Evolutionary conservation across 306 rosid genomes (phyloP).

Genomic region (Prosopis cineraria): DNA sequence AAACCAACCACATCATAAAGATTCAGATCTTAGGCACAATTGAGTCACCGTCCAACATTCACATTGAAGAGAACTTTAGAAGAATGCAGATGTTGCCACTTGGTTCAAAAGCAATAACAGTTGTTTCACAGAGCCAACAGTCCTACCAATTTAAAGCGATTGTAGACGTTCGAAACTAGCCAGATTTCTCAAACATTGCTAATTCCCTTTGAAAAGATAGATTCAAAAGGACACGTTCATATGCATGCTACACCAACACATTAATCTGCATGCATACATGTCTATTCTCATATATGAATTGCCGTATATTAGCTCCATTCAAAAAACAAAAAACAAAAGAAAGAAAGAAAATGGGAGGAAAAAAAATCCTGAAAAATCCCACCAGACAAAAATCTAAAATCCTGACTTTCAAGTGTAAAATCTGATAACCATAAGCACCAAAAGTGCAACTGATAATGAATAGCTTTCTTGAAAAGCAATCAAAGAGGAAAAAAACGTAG

Average conservation of each 20-base stretch:
- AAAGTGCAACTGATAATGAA: neutral
- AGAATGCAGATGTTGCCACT: neutral
- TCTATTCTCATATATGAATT: neutral
- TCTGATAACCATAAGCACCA: slow-evolving; percentile 10
- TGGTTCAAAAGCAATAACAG: slow-evolving; percentile 6
- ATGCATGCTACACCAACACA: slow-evolving; percentile 5
- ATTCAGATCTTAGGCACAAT: slow-evolving; percentile 9
- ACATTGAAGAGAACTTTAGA: neutral
- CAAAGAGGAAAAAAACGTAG: neutral
- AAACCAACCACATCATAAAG: neutral
- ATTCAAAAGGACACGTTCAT: neutral
- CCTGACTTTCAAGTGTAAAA: neutral
- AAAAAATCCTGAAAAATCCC: neutral
- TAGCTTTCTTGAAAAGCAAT: neutral
- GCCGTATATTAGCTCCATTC: neutral
- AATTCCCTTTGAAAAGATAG: neutral
- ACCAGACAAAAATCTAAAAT: neutral
- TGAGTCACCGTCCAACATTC: neutral
- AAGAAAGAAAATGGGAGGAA: too few relatives aligned
- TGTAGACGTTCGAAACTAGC: neutral
- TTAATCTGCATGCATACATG: neutral
- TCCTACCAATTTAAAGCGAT: neutral
- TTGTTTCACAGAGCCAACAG: neutral
- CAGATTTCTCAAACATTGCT: neutral
- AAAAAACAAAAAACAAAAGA: too few relatives aligned